Percentiles rank a stretch among this genome's conserved stretches.
Conservation (phyloP, 1,284 basidiomycete genomes). For the Naganishia sp. region DNA sequence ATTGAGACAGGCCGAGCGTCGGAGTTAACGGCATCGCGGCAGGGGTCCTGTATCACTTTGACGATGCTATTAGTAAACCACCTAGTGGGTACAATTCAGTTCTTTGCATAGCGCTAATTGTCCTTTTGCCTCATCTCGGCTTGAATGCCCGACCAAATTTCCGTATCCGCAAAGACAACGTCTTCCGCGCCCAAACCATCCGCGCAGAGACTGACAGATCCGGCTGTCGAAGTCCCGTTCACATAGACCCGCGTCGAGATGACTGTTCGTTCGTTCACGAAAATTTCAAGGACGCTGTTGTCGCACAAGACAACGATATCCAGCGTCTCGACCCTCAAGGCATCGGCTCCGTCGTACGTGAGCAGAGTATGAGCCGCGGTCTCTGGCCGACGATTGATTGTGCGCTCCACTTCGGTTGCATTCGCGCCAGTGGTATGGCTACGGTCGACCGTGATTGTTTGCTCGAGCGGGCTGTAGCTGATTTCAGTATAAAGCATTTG, state of each 20-base stretch:
- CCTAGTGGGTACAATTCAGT: too few species aligned
- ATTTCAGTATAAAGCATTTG: slow-evolving; percentile 4
- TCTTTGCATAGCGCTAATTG: too few species aligned
- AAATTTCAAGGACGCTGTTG: slow-evolving; percentile 45
- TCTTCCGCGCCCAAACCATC: not conserved
- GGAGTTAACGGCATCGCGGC: too few species aligned
- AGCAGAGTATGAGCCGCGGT: slow-evolving; percentile 17
- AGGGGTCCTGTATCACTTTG: too few species aligned
- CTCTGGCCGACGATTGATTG: slow-evolving; percentile 27
- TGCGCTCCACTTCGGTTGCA: slow-evolving; percentile 1
- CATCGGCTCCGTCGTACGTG: not conserved
- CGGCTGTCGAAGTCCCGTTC: not conserved
- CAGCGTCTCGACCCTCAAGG: slow-evolving; percentile 34
- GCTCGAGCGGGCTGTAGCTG: slow-evolving; percentile 14
- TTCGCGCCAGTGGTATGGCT: slow-evolving; percentile 16
- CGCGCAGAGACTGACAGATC: slow-evolving; percentile 9
- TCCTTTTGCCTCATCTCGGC: slow-evolving; percentile 18
- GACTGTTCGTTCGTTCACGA: slow-evolving; percentile 45
- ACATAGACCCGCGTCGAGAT: slow-evolving; percentile 46
- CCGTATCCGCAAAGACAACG: not conserved
- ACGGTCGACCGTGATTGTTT: slow-evolving; percentile 21
- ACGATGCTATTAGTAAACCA: too few species aligned
- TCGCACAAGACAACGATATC: slow-evolving; percentile 44
- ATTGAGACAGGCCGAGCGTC: too few species aligned
- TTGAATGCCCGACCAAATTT: slow-evolving; percentile 19